Evolutionary conservation across 345 rosid species (phyloP).

Genomic region (Trapa bicornis): DNA sequence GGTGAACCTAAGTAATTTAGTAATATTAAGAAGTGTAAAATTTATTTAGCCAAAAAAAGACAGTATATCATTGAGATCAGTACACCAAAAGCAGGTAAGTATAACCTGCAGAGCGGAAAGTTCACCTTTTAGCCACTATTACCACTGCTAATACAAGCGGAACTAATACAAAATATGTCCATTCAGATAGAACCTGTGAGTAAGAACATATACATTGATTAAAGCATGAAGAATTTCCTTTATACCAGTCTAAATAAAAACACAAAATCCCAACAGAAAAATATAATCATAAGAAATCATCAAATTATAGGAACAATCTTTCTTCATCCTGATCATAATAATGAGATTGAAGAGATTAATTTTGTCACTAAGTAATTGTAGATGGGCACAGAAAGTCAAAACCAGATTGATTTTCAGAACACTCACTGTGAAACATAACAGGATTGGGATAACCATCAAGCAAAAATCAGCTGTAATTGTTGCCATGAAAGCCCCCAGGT

Average conservation of each 20-base stretch:
- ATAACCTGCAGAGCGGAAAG: conserved; percentile 6
- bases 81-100: neutral
- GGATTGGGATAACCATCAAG: conserved; percentile 47
- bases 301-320: neutral
- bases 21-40: no score
- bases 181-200: conserved; percentile 63
- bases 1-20: no score
- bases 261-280: conserved; percentile 23
- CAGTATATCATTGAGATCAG: neutral
- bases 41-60: no score
- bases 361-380: neutral
- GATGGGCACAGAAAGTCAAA: conserved; percentile 31
- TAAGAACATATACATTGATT: neutral
- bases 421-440: conserved; percentile 60
- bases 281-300: conserved; percentile 53
- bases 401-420: conserved; percentile 52
- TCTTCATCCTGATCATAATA: neutral
- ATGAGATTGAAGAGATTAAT: no score
- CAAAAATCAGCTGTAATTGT: conserved; percentile 47
- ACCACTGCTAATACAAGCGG: conserved; percentile 23
- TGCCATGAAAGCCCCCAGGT: conserved; percentile 27
- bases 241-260: neutral
- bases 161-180: conserved; percentile 32
- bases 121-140: conserved; percentile 58
- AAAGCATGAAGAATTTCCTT: neutral